phyloP scores from a whole-genome alignment of 106 monocot genomes.

The Apostasia shenzhenica region DNA sequence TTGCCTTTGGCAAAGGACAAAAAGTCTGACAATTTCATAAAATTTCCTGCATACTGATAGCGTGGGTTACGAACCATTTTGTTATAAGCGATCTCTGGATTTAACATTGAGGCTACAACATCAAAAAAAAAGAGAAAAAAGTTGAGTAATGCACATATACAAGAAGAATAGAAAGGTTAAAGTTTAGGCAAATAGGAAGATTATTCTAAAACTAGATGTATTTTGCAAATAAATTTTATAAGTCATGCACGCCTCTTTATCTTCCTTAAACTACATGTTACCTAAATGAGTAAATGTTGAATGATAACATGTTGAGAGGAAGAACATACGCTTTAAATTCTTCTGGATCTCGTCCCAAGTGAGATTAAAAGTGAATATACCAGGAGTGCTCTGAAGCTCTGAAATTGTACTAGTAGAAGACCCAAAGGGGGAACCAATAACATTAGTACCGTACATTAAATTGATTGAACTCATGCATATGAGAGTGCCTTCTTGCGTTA shows the following conservation, averaged over 20 bases:
- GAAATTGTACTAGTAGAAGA: constrained; percentile 35
- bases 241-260: too few relatives aligned
- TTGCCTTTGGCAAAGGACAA: constrained; percentile 52
- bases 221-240: background rate
- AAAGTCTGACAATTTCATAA: constrained; percentile 57
- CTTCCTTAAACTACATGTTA: too few relatives aligned
- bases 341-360: constrained; percentile 68
- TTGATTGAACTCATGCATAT: constrained; percentile 80
- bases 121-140: background rate
- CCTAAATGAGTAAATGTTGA: background rate
- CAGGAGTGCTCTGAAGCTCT: constrained; percentile 44
- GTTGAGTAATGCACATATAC: background rate
- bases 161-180: background rate
- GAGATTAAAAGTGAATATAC: constrained; percentile 87
- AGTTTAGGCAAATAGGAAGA: background rate
- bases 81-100: constrained; percentile 12
- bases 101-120: constrained; percentile 42
- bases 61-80: constrained; percentile 43
- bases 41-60: constrained; percentile 42
- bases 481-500: constrained; percentile 60
- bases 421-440: constrained; percentile 31
- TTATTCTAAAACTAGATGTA: background rate
- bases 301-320: background rate
- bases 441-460: constrained; percentile 51
- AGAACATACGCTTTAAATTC: constrained; percentile 62